A percentile compares a stretch with the other conserved stretches of the same genome.
These are phyloP conservation scores for Diplodia sapinea DNA, from an alignment of 2,329 filamentous ascomycete genomes.

Conservation along the genomic window DNA sequence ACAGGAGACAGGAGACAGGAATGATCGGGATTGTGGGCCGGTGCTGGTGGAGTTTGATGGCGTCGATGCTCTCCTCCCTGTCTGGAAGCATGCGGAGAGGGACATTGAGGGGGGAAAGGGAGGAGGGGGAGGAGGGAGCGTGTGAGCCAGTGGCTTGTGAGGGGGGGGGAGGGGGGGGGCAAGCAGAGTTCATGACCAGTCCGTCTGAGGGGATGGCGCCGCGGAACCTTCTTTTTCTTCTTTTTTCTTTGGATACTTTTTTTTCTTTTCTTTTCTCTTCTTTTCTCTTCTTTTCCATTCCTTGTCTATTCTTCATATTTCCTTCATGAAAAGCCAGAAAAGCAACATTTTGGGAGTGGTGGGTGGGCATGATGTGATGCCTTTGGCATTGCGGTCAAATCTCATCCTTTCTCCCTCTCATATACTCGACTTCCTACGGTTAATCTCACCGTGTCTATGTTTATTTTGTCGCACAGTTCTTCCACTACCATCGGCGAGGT, in stretches of 20 bases:
- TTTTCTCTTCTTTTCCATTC: not conserved
- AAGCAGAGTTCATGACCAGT: too few relatives aligned
- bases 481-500: conserved; percentile 7
- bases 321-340: not conserved
- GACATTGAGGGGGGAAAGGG: too few relatives aligned
- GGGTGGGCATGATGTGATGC: not conserved
- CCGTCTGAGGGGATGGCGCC: too few relatives aligned
- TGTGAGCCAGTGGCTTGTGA: too few relatives aligned
- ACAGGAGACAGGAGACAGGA: too few relatives aligned
- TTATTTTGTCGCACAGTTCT: conserved; percentile 4
- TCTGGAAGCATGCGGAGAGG: too few relatives aligned
- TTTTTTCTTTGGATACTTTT: too few relatives aligned
- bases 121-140: too few relatives aligned
- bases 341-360: not conserved
- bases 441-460: not conserved
- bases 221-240: not conserved
- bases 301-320: not conserved
- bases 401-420: not conserved
- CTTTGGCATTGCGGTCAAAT: not conserved
- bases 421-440: not conserved
- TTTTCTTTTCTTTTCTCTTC: not conserved
- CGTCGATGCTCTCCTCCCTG: too few relatives aligned
- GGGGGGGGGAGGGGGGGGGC: too few relatives aligned
- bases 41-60: too few relatives aligned
- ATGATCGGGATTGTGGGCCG: too few relatives aligned